phyloP scores from a whole-genome alignment of 164 flowering plant genomes.

The Malania oleifera region DNA sequence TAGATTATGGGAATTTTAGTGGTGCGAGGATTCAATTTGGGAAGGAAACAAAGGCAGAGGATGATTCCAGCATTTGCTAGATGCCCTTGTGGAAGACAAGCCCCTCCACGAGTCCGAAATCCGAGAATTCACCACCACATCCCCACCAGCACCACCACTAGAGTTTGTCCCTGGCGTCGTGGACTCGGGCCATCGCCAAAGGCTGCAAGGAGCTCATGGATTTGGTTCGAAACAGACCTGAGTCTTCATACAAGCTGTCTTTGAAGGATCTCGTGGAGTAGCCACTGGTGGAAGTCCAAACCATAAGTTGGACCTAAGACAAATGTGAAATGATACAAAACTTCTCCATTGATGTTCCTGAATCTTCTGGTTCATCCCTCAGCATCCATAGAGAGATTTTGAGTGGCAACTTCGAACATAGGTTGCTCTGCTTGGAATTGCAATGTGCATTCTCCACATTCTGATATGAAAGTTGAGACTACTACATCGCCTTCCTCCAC shows the following conservation, averaged over 20 bases:
- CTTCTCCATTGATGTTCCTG: too few species aligned
- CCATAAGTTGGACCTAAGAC: too few species aligned
- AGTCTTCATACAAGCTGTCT: conserved; percentile 67
- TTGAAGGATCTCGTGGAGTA: conserved; percentile 63
- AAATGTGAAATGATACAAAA: too few species aligned
- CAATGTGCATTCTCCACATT: too few species aligned
- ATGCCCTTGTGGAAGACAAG: conserved; percentile 47
- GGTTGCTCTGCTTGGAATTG: too few species aligned
- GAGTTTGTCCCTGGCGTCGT: conserved; percentile 23
- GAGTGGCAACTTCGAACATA: too few species aligned
- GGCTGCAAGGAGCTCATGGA: conserved; percentile 69
- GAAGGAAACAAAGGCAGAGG: neutral
- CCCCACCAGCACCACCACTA: conserved; percentile 15
- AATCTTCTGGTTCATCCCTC: too few species aligned
- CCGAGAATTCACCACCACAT: conserved; percentile 24
- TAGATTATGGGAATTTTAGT: neutral
- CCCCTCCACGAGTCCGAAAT: conserved; percentile 12
- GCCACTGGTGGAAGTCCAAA: neutral
- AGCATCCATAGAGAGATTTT: too few species aligned
- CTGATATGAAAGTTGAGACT: too few species aligned
- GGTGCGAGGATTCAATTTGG: conserved; percentile 18
- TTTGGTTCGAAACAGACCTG: conserved; percentile 64
- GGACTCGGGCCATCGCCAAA: conserved; percentile 44
- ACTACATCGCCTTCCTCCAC: too few species aligned
- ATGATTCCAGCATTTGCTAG: conserved; percentile 28